Conservation (phyloP, 1,284 basidiomycete genomes). For the Trichosporon sp. region DNA sequence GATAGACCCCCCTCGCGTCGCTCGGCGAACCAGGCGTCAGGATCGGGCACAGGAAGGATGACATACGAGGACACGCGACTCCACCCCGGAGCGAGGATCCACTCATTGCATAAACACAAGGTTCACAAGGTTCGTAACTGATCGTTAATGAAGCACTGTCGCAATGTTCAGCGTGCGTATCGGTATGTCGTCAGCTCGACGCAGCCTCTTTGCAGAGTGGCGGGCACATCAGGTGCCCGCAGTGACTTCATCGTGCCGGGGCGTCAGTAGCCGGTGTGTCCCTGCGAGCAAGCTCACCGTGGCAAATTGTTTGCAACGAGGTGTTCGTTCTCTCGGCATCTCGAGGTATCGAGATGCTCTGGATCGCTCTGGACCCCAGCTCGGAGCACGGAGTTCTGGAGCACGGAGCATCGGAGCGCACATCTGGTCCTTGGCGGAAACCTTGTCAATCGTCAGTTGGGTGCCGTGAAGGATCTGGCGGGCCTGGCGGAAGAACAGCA, state of each 20-base stretch:
- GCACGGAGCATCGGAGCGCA: not conserved
- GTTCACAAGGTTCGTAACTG: constrained; percentile 2
- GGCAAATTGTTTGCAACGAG: not conserved
- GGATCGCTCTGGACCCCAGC: too few species aligned
- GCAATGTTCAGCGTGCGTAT: not conserved
- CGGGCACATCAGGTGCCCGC: not conserved
- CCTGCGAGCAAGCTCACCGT: not conserved
- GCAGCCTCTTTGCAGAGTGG: too few species aligned
- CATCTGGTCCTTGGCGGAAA: too few species aligned
- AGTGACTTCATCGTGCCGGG: not conserved
- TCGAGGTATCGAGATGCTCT: not conserved
- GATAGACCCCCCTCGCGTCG: not conserved
- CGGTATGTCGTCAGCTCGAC: not conserved
- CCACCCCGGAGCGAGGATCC: not conserved
- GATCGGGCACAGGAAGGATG: not conserved
- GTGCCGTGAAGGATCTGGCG: not conserved
- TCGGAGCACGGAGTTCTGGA: too few species aligned
- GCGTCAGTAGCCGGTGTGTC: not conserved
- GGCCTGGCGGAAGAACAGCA: not conserved
- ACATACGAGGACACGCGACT: not conserved
- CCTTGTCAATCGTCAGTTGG: too few species aligned
- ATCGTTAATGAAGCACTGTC: not conserved
- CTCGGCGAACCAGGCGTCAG: not conserved
- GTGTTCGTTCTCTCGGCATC: not conserved
- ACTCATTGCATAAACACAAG: not conserved